Percentiles rank a stretch among this genome's conserved stretches.
Evolutionary conservation across 495 filamentous ascomycete genomes (phyloP).

Genomic region (Penicilliopsis zonata): DNA sequence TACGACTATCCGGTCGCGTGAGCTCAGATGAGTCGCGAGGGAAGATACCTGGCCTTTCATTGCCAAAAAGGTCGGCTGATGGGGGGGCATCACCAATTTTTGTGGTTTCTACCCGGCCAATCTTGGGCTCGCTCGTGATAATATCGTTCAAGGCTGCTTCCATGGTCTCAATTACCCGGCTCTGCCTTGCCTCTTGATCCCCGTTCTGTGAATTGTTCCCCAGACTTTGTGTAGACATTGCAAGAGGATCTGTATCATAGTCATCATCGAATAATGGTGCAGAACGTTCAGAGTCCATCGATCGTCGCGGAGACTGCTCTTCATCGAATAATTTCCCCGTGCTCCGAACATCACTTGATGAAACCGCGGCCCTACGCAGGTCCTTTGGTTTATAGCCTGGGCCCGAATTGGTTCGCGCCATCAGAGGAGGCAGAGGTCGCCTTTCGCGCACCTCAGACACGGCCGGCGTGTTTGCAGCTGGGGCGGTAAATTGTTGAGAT

Average conservation of each 20-base stretch:
- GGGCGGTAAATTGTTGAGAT: too few species aligned
- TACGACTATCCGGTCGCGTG: slow-evolving; percentile 22
- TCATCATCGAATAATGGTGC: slow-evolving; percentile 53
- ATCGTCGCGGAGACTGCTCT: slow-evolving; percentile 38
- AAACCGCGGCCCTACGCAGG: slow-evolving; percentile 45
- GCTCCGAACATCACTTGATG: slow-evolving; percentile 41
- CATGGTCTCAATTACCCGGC: slow-evolving; percentile 75
- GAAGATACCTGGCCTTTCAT: slow-evolving; percentile 36
- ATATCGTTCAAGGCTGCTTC: slow-evolving; percentile 92
- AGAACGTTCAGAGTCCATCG: slow-evolving; percentile 43
- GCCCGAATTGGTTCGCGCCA: slow-evolving; percentile 29
- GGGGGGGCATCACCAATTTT: slow-evolving; percentile 42
- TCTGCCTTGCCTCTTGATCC: slow-evolving; percentile 31
- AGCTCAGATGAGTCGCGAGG: slow-evolving; percentile 47
- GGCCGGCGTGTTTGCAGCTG: slow-evolving; percentile 10
- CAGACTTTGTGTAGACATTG: slow-evolving; percentile 46
- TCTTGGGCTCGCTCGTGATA: slow-evolving; percentile 64
- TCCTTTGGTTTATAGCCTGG: slow-evolving; percentile 26
- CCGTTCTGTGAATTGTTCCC: slow-evolving; percentile 38
- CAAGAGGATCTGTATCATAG: slow-evolving; percentile 50
- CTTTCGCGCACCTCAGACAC: slow-evolving; percentile 16
- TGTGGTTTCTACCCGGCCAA: slow-evolving; percentile 50
- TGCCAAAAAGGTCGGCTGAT: slow-evolving; percentile 21
- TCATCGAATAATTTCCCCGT: slow-evolving; percentile 31
- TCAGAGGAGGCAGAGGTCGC: slow-evolving; percentile 29